Percentiles rank a stretch among this genome's conserved stretches.
phyloP scores from a whole-genome alignment of 1,284 basidiomycete genomes.

The Sanguinoderma infundibulare region DNA sequence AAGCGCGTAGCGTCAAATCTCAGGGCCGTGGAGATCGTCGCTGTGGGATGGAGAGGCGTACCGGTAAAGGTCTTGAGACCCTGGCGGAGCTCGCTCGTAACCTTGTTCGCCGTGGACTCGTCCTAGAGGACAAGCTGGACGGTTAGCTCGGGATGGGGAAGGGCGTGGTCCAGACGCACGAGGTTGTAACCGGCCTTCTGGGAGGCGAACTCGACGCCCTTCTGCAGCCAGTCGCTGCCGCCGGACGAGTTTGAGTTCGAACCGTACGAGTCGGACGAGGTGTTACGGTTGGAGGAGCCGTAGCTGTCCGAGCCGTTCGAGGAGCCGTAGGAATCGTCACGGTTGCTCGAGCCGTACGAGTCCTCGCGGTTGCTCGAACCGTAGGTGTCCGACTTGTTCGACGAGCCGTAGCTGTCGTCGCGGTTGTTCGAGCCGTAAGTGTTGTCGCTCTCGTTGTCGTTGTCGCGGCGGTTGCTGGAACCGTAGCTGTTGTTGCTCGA shows the following conservation, averaged over 20 bases:
- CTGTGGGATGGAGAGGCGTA: not conserved
- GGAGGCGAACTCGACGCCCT: constrained; percentile 46
- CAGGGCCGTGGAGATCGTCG: not conserved
- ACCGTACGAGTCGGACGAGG: constrained; percentile 24
- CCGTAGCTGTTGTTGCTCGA: constrained; percentile 1
- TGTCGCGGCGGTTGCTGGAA: constrained; percentile 11
- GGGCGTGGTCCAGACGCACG: constrained; percentile 37
- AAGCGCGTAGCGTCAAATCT: too few species aligned
- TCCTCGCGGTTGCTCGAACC: constrained; percentile 11
- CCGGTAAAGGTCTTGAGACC: constrained; percentile 44
- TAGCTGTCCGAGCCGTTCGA: constrained; percentile 18
- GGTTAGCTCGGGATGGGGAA: not conserved
- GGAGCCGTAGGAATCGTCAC: not conserved
- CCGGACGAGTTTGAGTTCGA: constrained; percentile 28
- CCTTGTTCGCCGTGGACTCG: constrained; percentile 39
- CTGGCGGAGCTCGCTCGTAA: constrained; percentile 41
- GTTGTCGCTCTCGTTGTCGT: constrained; percentile 21
- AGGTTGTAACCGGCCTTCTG: constrained; percentile 50
- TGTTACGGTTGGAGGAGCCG: constrained; percentile 19
- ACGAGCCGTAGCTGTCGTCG: constrained; percentile 7
- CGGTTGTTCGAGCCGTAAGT: constrained; percentile 11
- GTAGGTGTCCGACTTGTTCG: too few species aligned
- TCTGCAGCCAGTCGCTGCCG: constrained; percentile 45
- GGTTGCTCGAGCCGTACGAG: constrained; percentile 21
- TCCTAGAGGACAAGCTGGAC: constrained; percentile 20